Base-by-base conservation (phyloP, 2,329 filamentous ascomycete genomes). In the Hypoxylon sp. region DNA sequence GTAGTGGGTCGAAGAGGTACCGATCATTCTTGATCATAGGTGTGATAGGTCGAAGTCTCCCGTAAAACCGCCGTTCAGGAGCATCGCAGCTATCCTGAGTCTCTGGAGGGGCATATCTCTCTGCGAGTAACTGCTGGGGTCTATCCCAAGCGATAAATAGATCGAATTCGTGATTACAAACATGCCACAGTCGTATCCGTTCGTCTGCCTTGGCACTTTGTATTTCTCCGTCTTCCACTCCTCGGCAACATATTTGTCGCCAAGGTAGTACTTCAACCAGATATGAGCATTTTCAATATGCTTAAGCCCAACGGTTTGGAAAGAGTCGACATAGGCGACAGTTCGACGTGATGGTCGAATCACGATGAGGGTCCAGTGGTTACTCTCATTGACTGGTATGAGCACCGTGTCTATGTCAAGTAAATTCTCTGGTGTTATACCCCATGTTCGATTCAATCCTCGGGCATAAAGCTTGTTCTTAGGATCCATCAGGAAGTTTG, bases 161-260 rank as follows among this genome's bases (percentile, higher is more conserved):
- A 93, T 85, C 14, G 88, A 90, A 75, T 95, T 95, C 17, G 92
- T 88, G 71, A 93, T 89, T 13, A 90, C 88, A 77, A 93, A 93
- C 2, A 94, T 88, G n/a, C 92, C 92, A 72, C 92, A 95, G 77
- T 95, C 92, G 75, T 86, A 89, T 1, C 86, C 85, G 75, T 95
- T 95, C 27, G 81, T 83, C 77, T 95, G 92, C 2, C 70, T 74
- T 0, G 88, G 85, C 37, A 86, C 87, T 14, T 79, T 78, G 49
- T 85, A 82, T n/a, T 80, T 77, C 6, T 86, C 80, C 1, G 83
- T 81, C 25, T 78, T 82, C 92, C 92, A 95, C 44, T 92, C 89
- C 1, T 81, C 79, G 13, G 82, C 81, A 1, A 84, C 76, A 74
- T 86, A 94, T 5, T 80, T 78, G 2, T 85, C 80, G 14, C 79